These are phyloP conservation scores for Cutaneotrichosporon dermatis DNA, from an alignment of 1,284 basidiomycete genomes.

Conservation along the genomic window DNA sequence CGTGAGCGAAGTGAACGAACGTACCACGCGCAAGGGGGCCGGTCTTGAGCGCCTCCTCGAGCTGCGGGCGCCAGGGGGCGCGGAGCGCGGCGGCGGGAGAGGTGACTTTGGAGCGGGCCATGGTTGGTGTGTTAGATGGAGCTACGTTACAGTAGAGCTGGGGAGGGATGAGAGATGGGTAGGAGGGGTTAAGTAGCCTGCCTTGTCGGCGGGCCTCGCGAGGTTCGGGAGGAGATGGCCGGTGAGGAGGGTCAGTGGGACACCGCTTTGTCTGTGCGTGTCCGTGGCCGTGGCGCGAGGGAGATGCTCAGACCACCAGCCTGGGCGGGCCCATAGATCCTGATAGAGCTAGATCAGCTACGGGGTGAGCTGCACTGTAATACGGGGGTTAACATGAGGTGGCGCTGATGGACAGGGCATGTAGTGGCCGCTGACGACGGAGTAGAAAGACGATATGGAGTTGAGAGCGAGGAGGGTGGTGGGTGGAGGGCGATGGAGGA, in stretches of 20 bases:
- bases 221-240: neutral
- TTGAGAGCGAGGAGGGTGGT: no score
- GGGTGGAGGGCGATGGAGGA: no score
- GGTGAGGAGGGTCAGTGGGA: neutral
- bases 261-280: neutral
- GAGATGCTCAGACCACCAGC: neutral
- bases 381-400: no score
- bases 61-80: conserved; percentile 4
- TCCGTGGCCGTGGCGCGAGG: no score
- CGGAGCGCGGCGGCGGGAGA: neutral
- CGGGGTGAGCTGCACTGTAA: no score
- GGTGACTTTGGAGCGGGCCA: neutral
- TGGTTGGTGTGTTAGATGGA: neutral
- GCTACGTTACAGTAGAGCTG: no score
- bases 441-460: no score
- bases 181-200: neutral
- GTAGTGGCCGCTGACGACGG: no score
- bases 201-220: neutral
- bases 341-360: no score
- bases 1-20: neutral
- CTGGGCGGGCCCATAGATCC: no score
- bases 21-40: conserved; percentile 1
- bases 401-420: no score
- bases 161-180: neutral
- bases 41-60: conserved; percentile 7